Evolutionary conservation across 2,329 filamentous ascomycete genomes (phyloP), one percentile per base, ranked within the genome.

Genomic region (Beauveria bassiana): DNA sequence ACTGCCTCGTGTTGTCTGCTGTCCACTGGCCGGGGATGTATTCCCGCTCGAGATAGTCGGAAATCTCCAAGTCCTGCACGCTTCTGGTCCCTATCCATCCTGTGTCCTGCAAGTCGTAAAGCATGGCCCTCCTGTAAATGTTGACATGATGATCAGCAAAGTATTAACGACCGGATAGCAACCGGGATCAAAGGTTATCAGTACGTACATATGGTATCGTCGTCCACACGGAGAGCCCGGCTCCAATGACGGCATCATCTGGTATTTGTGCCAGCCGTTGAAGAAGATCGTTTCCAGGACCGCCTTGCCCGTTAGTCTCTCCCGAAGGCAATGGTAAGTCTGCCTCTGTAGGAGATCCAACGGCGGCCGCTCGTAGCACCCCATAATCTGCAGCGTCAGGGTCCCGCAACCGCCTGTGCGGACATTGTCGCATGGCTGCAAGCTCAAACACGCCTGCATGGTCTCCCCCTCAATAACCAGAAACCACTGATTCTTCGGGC

Each of bases 401-500:
- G 26, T 8, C 10, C 57, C 57, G 24, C 18, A 24, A 14, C 38
- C 38, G n/a, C 38, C 57, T 9, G 57, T 59, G 18, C 47, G 43
- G 31, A n/a, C 42, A 18, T 59, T 59, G 10, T 45, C 22, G 47
- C 14, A 52, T 8, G 47, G 47, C 26, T 59, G 57, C 38, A 59
- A 34, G 26, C 57, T 59, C 9, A 52, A 26, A 22, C 47, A 59
- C 10, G 57, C 57, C 47, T 59, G 57, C 57, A 45, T 3, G 38
- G 4, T 20, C 5, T 52, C 38, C 5, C 34, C 26, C 47, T 52
- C 57, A 20, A 59, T 45, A 16, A 59, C 40, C 9, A 59, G 22
- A 14, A 59, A 59, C 57, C 57, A 59, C 38, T 59, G 57, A 45
- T 59, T 59, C 12, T 38, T 52, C 1, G 56, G 45, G 4, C 20